A percentile compares a stretch with the other conserved stretches of the same genome.
Evolutionary conservation across 1,284 basidiomycete species (phyloP).

Genomic region (Leccinum huronense): DNA sequence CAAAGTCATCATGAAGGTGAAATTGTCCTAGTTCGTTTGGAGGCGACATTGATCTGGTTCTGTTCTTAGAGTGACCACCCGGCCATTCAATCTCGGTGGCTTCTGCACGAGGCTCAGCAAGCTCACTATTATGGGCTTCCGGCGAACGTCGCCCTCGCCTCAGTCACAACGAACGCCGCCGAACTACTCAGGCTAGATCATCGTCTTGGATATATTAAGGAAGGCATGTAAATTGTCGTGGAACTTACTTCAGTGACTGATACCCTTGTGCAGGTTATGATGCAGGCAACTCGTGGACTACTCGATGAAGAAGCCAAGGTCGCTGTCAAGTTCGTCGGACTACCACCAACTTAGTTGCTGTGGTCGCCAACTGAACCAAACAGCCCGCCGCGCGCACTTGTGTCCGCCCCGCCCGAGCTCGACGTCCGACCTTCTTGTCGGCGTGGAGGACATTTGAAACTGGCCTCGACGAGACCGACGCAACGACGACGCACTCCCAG

Average conservation of each 20-base stretch:
- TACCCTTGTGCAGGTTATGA: slow-evolving; percentile 31
- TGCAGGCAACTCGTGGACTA: slow-evolving; percentile 26
- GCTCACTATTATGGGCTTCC: slow-evolving; percentile 60
- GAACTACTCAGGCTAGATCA: slow-evolving; percentile 62
- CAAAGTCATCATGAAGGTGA: slow-evolving; percentile 49
- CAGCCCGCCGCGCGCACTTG: slow-evolving; percentile 5
- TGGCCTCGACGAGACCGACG: slow-evolving; percentile 5
- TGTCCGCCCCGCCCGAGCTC: neutral
- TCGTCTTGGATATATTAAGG: slow-evolving; percentile 59
- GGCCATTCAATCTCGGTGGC: slow-evolving; percentile 61
- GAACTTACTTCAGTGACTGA: slow-evolving; percentile 1
- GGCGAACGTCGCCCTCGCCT: slow-evolving; percentile 46
- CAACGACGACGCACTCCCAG: slow-evolving; percentile 21
- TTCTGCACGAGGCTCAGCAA: slow-evolving; percentile 70
- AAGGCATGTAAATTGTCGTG: slow-evolving; percentile 35
- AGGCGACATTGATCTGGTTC: neutral
- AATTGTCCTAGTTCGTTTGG: neutral
- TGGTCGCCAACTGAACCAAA: slow-evolving; percentile 28
- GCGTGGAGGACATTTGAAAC: neutral
- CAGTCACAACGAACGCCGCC: slow-evolving; percentile 65
- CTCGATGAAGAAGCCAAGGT: slow-evolving; percentile 52
- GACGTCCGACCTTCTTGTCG: slow-evolving; percentile 1
- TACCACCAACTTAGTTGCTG: slow-evolving; percentile 46
- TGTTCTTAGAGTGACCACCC: slow-evolving; percentile 60
- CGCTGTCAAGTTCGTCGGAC: slow-evolving; percentile 57